Evolutionary conservation across 202 grass and related monocot species (phyloP).

Genomic region (Schoenoplectus tabernaemontani): DNA sequence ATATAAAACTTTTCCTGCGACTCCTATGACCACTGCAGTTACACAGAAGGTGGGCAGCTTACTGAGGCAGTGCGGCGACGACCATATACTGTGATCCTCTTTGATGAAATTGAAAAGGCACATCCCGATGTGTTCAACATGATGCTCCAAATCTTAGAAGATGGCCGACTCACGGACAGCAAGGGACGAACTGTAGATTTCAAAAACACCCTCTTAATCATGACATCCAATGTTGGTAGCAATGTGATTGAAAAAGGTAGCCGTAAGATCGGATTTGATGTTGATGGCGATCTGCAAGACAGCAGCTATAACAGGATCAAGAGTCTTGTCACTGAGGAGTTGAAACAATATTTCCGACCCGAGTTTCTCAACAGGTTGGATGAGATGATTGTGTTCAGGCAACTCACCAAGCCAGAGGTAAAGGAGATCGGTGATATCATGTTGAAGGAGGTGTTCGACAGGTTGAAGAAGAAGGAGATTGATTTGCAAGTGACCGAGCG

Average conservation of each 20-base stretch:
- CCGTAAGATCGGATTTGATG: conserved; percentile 67
- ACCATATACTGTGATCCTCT: conserved; percentile 75
- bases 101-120: conserved; percentile 84
- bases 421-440: conserved; percentile 79
- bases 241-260: conserved; percentile 88
- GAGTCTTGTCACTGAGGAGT: conserved; percentile 64
- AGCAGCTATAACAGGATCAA: conserved; percentile 86
- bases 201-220: conserved; percentile 84
- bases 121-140: conserved; percentile 93
- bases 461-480: conserved; percentile 66
- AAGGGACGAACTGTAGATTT: conserved; percentile 85
- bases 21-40: conserved; percentile 7
- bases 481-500: conserved; percentile 65
- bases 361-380: conserved; percentile 74
- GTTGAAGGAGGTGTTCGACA: conserved; percentile 60
- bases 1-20: neutral
- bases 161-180: conserved; percentile 73
- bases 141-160: conserved; percentile 92
- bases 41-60: conserved; percentile 81
- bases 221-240: conserved; percentile 81
- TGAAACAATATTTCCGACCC: conserved; percentile 89
- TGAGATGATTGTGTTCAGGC: conserved; percentile 91
- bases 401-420: conserved; percentile 68
- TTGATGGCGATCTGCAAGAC: conserved; percentile 57
- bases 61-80: conserved; percentile 75